Evolutionary conservation across 192 early-diverging fungal genomes (phyloP).

Genomic region (Podila verticillata): DNA sequence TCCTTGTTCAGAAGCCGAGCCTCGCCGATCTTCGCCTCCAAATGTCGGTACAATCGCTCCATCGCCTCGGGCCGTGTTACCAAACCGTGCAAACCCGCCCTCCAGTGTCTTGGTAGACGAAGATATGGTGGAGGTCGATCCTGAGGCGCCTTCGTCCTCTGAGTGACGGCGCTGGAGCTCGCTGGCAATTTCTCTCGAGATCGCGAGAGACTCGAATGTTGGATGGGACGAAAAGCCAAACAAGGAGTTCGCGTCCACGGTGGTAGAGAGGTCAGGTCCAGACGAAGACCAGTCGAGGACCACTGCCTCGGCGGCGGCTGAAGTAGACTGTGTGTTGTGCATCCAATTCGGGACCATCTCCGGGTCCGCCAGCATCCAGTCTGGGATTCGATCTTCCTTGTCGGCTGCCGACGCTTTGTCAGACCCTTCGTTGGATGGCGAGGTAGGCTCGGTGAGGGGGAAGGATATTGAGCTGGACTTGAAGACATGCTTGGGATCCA

Average conservation of each 20-base stretch:
- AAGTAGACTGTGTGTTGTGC: neutral
- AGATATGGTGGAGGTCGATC: neutral
- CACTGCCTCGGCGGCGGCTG: neutral
- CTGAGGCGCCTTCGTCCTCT: neutral
- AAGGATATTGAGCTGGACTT: constrained; percentile 26
- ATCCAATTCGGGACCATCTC: constrained; percentile 7
- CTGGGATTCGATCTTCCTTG: constrained; percentile 16
- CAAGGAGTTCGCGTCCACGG: constrained; percentile 24
- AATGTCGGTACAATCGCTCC: neutral
- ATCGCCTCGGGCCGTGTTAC: neutral
- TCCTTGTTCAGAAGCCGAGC: neutral
- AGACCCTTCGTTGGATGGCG: neutral
- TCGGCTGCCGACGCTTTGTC: neutral
- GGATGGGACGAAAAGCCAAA: constrained; percentile 48
- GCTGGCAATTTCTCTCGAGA: constrained; percentile 23
- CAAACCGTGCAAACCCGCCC: constrained; percentile 37
- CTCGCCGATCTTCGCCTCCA: neutral
- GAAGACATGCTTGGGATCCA: constrained; percentile 44
- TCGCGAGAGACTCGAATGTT: constrained; percentile 24
- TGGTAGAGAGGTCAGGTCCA: constrained; percentile 1
- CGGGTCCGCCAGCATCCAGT: constrained; percentile 36
- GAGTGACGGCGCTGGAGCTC: constrained; percentile 11
- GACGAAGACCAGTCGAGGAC: constrained; percentile 2
- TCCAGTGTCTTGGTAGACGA: neutral
- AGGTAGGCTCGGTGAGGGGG: constrained; percentile 9